Base-by-base conservation (phyloP, 148 eudicot species). In the Talinum fruticosum region DNA sequence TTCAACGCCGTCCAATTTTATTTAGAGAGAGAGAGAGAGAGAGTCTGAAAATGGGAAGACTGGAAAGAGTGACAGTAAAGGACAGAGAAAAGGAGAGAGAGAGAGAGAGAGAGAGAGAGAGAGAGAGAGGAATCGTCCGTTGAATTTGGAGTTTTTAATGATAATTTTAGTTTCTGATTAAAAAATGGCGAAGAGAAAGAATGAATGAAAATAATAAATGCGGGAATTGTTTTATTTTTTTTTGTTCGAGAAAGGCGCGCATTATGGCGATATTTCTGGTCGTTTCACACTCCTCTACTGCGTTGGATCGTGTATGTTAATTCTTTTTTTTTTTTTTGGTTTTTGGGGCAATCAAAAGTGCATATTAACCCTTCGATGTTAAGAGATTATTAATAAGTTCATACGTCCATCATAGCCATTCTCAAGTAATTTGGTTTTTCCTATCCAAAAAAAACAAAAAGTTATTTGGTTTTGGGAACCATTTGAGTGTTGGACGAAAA, bases 261-360 rank as follows among this genome's bases (percentile, higher is more conserved):
- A 79, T 66, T 77, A 73, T 73, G 77, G 66, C 77, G 77, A 34
- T 35, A 73, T 73, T 51, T 66, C 19, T 51, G 82, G 67, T 72
- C 28, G n/a, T 23, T 4, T 19, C 66, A 64, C 29, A 61, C 62
- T 32, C 21, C 57, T 15, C 18, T 15, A 4, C 16, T 18, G 23
- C 64, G n/a, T 23, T 7, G 28, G 64, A 59, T 59, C 64, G n/a
- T n/a, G 28, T 8, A 24, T 41, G 47, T 41, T 41, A 41, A 41
- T 5, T 41, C 12, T 41, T 41, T 41, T 8, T 41, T 8, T 0
- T 4, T 41, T 41, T 12, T 7, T 3, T 41, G 47, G 0, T 5
- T 41, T 41, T 41, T 0, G 13, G 57, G 16, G n/a, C 15, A 10
- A 51, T 51, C 13, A 6, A 51, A 51, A 51, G n/a, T 51, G n/a